Evolutionary conservation across 805 yeast species (phyloP), one percentile per base, ranked within the genome.

Genomic region (Cephaloascus fragrans): DNA sequence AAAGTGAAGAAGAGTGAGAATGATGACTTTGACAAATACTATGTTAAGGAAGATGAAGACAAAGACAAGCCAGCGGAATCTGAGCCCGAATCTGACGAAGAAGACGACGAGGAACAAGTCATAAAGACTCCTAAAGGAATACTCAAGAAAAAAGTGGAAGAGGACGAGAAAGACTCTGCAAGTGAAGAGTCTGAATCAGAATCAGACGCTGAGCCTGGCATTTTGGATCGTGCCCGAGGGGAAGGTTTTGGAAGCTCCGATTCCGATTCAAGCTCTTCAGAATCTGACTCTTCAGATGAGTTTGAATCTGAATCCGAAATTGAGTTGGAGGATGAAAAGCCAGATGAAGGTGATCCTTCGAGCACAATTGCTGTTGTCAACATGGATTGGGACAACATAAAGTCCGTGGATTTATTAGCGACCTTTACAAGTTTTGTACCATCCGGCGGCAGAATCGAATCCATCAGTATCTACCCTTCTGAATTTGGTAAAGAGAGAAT

Each of bases 301-400:
- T 70, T 60, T 17, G 75, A 68, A 3, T 74, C 64, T 35, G 79
- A 73, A 39, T 65, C 75, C 3, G 83, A 75, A 17, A 59, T 72
- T 18, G 83, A 78, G 46, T 48, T 68, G 9, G 83, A 75, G 47
- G 70, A 67, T 20, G 64, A 63, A 8, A 71, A 75, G 39, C 83
- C 93, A n/a, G 88, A 84, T 37, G 81, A 78, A 37, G 94, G 96
- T 35, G 96, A 90, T 2, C 95, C 96, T 23, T 70, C 95, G 1
- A 65, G 64, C 26, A 67, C 84, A 4, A 68, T 93, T 52, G 98
- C 98, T 0, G 96, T 82, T 1, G 97, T 93, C 23, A 93, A 93
- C 53, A 67, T 93, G 73, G 98, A 93, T 55, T 93, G 98, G 98
- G 98, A 93, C 50, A 84, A 93, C 52, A 71, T 93, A n/a, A 73